Percentiles rank a stretch among this genome's conserved stretches.
Evolutionary conservation across 2,329 filamentous ascomycete genomes (phyloP).

Genomic region (Arthrobotrys iridis): DNA sequence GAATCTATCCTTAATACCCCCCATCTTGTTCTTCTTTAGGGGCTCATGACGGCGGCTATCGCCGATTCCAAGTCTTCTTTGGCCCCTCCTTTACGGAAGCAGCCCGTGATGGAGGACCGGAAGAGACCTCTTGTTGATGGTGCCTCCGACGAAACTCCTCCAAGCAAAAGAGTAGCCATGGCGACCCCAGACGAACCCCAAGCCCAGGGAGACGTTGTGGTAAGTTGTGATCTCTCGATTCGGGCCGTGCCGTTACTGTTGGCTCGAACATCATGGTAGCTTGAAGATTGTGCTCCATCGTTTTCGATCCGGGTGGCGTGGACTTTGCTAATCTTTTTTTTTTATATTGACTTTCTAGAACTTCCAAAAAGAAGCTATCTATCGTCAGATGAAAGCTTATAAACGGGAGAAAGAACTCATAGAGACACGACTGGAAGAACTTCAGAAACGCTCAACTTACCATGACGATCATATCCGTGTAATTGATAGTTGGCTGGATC

Average conservation of each 20-base stretch:
- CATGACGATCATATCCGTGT: constrained; percentile 93
- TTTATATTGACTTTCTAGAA: constrained; percentile 67
- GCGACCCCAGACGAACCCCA: constrained; percentile 58
- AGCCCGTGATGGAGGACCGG: constrained; percentile 91
- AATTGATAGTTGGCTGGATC: constrained; percentile 92
- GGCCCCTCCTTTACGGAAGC: constrained; percentile 59
- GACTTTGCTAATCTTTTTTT: constrained; percentile 28
- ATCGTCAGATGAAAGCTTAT: constrained; percentile 97
- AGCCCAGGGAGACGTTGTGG: constrained; percentile 59
- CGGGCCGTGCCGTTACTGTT: neutral
- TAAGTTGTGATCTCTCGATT: constrained; percentile 54
- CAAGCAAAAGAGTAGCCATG: constrained; percentile 79
- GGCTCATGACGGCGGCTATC: constrained; percentile 52
- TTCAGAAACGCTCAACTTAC: constrained; percentile 79
- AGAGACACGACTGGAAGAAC: constrained; percentile 81
- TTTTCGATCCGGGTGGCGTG: neutral
- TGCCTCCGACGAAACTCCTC: constrained; percentile 76
- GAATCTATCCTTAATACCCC: constrained; percentile 1
- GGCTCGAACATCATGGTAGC: neutral
- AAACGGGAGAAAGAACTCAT: constrained; percentile 86
- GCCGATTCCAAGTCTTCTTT: constrained; percentile 54
- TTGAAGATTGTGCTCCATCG: neutral
- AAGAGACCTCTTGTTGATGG: constrained; percentile 86
- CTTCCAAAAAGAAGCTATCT: constrained; percentile 95
- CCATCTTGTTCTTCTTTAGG: constrained; percentile 35